Evolutionary conservation across 441 rosid species (phyloP).

Genomic region (Bocquillonia castaneifolia): DNA sequence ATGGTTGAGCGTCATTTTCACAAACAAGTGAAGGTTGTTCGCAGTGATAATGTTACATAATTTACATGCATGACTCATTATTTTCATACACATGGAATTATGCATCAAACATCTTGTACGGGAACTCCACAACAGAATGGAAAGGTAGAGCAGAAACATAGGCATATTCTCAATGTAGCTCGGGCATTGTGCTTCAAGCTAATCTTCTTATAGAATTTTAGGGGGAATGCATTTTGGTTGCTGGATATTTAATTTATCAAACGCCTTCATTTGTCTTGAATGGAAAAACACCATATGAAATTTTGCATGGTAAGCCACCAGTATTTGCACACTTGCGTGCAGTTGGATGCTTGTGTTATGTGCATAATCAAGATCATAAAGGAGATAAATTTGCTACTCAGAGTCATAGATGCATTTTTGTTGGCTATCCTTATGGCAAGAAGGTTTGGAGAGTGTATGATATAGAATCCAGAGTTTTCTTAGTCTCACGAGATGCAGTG

Average conservation of each 20-base stretch:
- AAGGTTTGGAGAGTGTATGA: neutral
- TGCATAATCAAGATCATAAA: neutral
- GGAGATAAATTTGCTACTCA: neutral
- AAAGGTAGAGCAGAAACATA: neutral
- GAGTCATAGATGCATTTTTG: neutral
- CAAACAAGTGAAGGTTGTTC: neutral
- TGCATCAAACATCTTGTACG: neutral
- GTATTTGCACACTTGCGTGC: neutral
- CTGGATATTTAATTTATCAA: neutral
- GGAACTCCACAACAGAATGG: neutral
- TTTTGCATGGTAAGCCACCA: neutral
- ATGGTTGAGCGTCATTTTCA: neutral
- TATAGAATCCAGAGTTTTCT: too few species aligned
- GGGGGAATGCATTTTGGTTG: neutral
- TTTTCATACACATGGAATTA: neutral
- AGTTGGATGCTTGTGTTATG: neutral
- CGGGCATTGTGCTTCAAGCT: neutral
- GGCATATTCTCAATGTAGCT: neutral
- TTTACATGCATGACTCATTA: neutral
- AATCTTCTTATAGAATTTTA: neutral
- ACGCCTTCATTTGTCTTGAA: neutral
- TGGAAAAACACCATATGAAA: neutral
- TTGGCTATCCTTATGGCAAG: neutral
- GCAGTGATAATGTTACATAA: neutral
- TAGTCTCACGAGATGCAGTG: too few species aligned